These are phyloP conservation scores for Eucalyptus cloeziana DNA, from an alignment of 345 rosid genomes.

Conservation along the genomic window DNA sequence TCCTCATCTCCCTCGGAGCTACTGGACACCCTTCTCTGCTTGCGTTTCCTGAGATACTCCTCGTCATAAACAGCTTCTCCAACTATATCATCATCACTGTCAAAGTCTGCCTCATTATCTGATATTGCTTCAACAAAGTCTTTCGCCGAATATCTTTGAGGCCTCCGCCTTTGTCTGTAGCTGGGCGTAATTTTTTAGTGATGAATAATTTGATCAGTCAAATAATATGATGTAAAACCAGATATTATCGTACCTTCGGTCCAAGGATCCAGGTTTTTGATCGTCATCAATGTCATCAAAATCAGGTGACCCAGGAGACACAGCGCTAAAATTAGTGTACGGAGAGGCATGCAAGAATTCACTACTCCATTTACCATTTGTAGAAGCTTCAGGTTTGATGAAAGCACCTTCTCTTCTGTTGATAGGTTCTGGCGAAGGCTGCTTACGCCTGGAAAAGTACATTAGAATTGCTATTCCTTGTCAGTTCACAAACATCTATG, in stretches of 20 bases:
- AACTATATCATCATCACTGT: conserved; percentile 95
- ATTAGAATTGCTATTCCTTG: background rate
- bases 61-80: conserved; percentile 99
- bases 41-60: conserved; percentile 85
- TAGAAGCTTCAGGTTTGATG: conserved; percentile 52
- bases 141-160: conserved; percentile 73
- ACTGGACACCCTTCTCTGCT: conserved; percentile 64
- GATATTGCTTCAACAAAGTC: conserved; percentile 86
- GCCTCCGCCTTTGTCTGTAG: conserved; percentile 77
- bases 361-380: conserved; percentile 48
- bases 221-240: background rate
- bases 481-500: background rate
- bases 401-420: conserved; percentile 46
- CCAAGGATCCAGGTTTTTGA: conserved; percentile 34
- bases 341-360: conserved; percentile 36
- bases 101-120: conserved; percentile 75
- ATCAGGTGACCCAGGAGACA: conserved; percentile 51
- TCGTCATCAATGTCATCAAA: conserved; percentile 62
- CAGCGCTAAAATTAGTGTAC: conserved; percentile 28
- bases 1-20: conserved; percentile 98
- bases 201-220: background rate
- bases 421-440: conserved; percentile 70
- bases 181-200: conserved; percentile 3
- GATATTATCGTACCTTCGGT: conserved; percentile 49
- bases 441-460: conserved; percentile 49